phyloP scores from a whole-genome alignment of 1,284 basidiomycete genomes.

The Ustilago hordei region DNA sequence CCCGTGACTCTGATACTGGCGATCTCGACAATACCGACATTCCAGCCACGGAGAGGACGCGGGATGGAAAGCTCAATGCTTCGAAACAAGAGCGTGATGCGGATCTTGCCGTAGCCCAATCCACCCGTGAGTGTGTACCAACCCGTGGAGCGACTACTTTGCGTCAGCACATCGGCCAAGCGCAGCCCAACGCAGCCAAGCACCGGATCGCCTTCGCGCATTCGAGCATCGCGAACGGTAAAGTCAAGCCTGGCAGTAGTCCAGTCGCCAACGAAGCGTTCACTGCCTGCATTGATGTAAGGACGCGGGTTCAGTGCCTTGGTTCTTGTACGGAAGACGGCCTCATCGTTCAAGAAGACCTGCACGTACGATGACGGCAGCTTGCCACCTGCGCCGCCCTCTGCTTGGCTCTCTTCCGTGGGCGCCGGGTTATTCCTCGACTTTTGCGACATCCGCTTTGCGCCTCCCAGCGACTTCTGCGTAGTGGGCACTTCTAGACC shows the following conservation, averaged over 20 bases:
- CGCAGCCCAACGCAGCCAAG: conserved; percentile 59
- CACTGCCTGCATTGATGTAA: conserved; percentile 63
- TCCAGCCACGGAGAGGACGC: conserved; percentile 61
- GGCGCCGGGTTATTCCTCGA: conserved; percentile 28
- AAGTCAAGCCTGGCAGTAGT: conserved; percentile 59
- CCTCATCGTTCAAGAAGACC: conserved; percentile 64
- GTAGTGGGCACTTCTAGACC: conserved; percentile 54
- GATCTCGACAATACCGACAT: conserved; percentile 60
- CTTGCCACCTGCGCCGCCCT: conserved; percentile 42
- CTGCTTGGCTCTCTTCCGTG: conserved; percentile 47
- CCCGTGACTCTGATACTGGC: conserved; percentile 42
- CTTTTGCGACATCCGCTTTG: conserved; percentile 47
- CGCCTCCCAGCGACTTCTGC: conserved; percentile 43
- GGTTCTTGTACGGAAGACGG: conserved; percentile 62
- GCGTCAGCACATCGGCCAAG: conserved; percentile 52
- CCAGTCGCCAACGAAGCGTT: conserved; percentile 60
- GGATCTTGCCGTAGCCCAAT: conserved; percentile 61
- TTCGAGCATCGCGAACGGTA: conserved; percentile 56
- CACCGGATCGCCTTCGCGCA: conserved; percentile 62
- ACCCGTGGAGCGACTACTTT: conserved; percentile 43
- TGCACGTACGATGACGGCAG: conserved; percentile 64
- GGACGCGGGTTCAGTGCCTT: conserved; percentile 62
- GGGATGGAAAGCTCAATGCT: conserved; percentile 59
- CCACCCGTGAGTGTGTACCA: conserved; percentile 62
- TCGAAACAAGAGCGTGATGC: conserved; percentile 59